Base-by-base conservation (phyloP, 106 monocot genomes). In the Acorus calamus region DNA sequence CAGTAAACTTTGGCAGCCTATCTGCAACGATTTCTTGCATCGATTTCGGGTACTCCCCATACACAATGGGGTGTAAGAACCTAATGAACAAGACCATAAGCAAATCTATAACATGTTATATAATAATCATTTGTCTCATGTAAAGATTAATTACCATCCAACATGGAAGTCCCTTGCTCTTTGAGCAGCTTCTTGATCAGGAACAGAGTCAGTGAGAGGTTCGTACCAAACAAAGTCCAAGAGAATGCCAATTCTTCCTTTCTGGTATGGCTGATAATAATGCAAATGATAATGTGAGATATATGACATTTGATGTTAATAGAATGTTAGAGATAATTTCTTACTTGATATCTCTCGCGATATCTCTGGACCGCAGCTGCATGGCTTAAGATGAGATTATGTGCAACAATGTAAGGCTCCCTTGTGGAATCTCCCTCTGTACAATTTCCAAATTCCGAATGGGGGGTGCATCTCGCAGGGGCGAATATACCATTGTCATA, bases 171-270 rank as follows among this genome's bases (percentile, higher is more conserved):
- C 96, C 57, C 85, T 82, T 70, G 91, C 52, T 79, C 96, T 84
- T 68, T 96, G 87, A 69, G 96, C 90, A 47, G 96, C 96, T 47
- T 79, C 90, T 71, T 88, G 14, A 52, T 96, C 96, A 47, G 64
- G 87, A 3, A 62, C 57, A 2, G 87, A 83, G 72, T 79, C 61
- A 0, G 80, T 83, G 1, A 91, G 80, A 55, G 90, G 82, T 68
- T 96, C 96, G 28, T 88, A 96, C 90, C 91, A 96, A 60, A 91
- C 87, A 76, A 96, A 91, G 76, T 96, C 96, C 71, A 91, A 72
- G 3, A 91, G 78, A 64, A 91, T 91, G 44, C 96, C 96, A 74
- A 96, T 91, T 62, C 80, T 78, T 6, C 96, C 96, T 66, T 85
- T 91, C 44, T 96, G 96, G 58, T 53, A 77, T 50, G 69, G 82